Evolutionary conservation across 441 rosid species (phyloP), one percentile per base, ranked within the genome.

Genomic region (Manihot esculenta): DNA sequence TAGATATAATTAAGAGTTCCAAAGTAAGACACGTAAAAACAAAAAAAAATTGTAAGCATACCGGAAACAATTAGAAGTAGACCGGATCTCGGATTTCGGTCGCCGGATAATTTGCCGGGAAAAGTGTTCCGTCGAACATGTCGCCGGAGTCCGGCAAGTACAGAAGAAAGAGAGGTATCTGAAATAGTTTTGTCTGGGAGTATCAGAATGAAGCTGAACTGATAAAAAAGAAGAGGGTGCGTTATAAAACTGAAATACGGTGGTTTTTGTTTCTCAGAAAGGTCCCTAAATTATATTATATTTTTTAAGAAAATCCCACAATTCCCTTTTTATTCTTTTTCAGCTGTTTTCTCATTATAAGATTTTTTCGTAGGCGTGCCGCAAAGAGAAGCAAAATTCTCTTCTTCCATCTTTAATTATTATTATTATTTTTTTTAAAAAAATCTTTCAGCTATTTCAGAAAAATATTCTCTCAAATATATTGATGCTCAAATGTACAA

Each of bases 81-180:
- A 42, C 27, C 49, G 67, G 83, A 79, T 78, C 81, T 72, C 69
- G 54, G 49, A 54, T 47, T 21, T 20, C 18, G 54, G 24, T 51
- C 55, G 27, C 69, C 76, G 38, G 75, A 59, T 13, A 70, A 57
- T 1, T 64, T 7, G 51, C 73, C 70, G 71, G 63, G 23, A 66
- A 70, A 47, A 48, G 18, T 48, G 66, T 33, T 45, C 83, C 80
- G 78, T 53, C 58, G 68, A 70, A 66, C 74, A 74, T 74, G 49
- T 62, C 72, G 78, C 87, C 91, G 90, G 86, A 60, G 70, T 66
- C 80, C 81, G 88, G 86, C 84, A 33, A 72, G 77, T 51, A 38
- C 45, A 56, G 42, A 41, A 49, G 78, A 78, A 73, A 74, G 72
- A 71, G 66, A 27, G 59, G 35, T 27, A 50, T 55, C 62, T 12